Evolutionary conservation across 164 flowering plant genomes (phyloP).

Genomic region (Litsea cubeba): DNA sequence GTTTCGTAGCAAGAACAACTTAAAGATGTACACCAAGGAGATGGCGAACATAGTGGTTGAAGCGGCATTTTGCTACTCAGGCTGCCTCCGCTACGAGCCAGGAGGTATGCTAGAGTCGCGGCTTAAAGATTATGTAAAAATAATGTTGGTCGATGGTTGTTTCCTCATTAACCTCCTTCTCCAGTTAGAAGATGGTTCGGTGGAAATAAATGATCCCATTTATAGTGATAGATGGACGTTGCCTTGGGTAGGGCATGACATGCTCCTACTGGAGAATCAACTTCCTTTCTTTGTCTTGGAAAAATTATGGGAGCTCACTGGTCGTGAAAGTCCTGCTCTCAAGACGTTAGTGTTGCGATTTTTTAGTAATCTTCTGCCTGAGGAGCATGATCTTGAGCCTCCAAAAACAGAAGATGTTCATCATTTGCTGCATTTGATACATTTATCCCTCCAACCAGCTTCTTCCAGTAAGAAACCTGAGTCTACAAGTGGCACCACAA

Average conservation of each 20-base stretch:
- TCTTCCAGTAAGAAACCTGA: not conserved
- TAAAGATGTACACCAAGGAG: not conserved
- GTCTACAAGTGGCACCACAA: too few species aligned
- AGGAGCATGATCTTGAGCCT: not conserved
- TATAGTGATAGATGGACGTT: not conserved
- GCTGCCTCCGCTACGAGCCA: too few species aligned
- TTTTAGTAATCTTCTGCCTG: not conserved
- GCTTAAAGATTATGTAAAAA: not conserved
- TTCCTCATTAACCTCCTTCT: not conserved
- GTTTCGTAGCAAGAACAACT: not conserved
- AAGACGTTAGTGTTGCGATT: not conserved
- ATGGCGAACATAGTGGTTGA: not conserved
- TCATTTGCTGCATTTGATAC: too few species aligned
- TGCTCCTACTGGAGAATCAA: conserved; percentile 6
- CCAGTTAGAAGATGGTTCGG: not conserved
- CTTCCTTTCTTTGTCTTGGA: conserved; percentile 7
- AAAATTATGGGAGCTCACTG: not conserved
- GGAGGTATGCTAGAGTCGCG: too few species aligned
- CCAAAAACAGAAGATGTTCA: too few species aligned
- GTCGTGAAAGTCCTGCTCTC: not conserved
- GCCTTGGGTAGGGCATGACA: not conserved
- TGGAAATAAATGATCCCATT: not conserved
- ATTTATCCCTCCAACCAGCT: not conserved
- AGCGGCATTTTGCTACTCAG: not conserved
- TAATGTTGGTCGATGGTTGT: conserved; percentile 4